Evolutionary conservation across 768 basidiomycete genomes (phyloP).

Genomic region (Crepidotus variabilis): DNA sequence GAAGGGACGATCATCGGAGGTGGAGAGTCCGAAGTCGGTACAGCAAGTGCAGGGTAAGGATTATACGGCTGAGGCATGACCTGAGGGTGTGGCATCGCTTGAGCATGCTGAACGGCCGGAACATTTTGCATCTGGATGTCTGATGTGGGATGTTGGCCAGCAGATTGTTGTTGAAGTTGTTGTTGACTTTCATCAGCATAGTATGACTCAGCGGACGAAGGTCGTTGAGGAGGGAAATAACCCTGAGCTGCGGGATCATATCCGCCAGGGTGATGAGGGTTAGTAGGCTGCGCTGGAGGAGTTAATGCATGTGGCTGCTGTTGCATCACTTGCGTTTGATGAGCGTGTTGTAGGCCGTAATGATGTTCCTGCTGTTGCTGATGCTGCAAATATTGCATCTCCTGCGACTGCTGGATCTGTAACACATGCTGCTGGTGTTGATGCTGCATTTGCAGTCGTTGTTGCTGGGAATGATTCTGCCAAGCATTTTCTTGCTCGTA

Average conservation of each 20-base stretch:
- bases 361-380: constrained; percentile 2
- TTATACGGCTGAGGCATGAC: constrained; percentile 3
- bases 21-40: constrained; percentile 2
- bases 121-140: neutral
- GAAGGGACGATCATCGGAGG: constrained; percentile 9
- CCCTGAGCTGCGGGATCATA: constrained; percentile 3
- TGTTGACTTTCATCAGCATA: neutral
- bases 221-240: constrained; percentile 5
- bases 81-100: constrained; percentile 2
- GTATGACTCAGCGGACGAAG: constrained; percentile 1
- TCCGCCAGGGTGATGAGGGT: constrained; percentile 1
- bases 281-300: neutral
- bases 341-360: neutral
- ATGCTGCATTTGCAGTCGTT: neutral
- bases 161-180: neutral
- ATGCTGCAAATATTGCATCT: constrained; percentile 1
- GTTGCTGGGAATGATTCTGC: neutral
- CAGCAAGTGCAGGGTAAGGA: neutral
- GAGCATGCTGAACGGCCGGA: constrained; percentile 1
- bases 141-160: neutral
- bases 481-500: neutral
- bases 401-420: constrained; percentile 2
- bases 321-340: neutral
- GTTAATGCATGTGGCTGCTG: neutral
- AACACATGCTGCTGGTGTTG: neutral